Conservation (phyloP, 1,284 basidiomycete species). For the Melampsora larici-populina region DNA sequence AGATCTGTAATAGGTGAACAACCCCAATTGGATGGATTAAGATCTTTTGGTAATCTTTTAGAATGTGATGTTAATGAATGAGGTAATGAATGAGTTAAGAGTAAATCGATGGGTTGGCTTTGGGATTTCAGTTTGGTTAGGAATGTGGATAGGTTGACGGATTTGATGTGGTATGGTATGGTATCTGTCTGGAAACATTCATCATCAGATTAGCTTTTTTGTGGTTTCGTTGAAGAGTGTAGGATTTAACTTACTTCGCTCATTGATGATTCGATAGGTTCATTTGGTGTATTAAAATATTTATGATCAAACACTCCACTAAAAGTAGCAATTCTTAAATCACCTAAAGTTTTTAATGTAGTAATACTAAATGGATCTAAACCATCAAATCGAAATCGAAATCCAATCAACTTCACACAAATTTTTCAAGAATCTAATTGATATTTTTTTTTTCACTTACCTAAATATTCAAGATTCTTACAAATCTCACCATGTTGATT, state of each 20-base stretch:
- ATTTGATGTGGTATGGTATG: slow-evolving; percentile 12
- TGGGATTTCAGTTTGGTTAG: slow-evolving; percentile 20
- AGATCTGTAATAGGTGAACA: slow-evolving; percentile 35
- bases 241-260: background rate
- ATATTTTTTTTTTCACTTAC: background rate
- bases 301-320: slow-evolving; percentile 28
- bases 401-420: background rate
- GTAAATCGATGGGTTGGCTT: slow-evolving; percentile 30
- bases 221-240: too few species aligned
- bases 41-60: slow-evolving; percentile 25
- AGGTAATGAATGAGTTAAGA: slow-evolving; percentile 37
- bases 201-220: too few species aligned
- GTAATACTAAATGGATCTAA: slow-evolving; percentile 34
- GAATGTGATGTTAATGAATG: slow-evolving; percentile 33
- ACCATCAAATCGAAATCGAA: background rate
- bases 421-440: background rate
- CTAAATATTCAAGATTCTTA: slow-evolving; percentile 36
- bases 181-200: background rate
- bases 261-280: background rate
- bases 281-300: background rate
- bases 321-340: slow-evolving; percentile 33
- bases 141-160: slow-evolving; percentile 8
- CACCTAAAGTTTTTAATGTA: slow-evolving; percentile 28
- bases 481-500: slow-evolving; percentile 31
- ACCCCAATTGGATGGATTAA: slow-evolving; percentile 29